phyloP scores from a whole-genome alignment of 371 early-diverging fungal species.

The Mycotypha africana region DNA sequence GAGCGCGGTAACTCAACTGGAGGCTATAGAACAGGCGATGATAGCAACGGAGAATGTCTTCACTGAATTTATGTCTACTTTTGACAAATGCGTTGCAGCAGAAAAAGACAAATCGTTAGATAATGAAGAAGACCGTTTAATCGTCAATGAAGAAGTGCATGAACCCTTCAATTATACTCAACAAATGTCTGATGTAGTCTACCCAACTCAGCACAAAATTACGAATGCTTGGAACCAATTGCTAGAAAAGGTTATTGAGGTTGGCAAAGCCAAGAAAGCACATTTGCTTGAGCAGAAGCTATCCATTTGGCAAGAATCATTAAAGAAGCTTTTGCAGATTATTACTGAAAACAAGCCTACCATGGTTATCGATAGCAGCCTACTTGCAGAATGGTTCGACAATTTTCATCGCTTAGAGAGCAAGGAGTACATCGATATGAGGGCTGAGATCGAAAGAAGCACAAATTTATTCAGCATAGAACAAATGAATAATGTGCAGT shows the following conservation, averaged over 20 bases:
- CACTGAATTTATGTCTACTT: constrained; percentile 11
- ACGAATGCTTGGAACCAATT: constrained; percentile 11
- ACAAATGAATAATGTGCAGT: too few species aligned
- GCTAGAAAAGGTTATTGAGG: not conserved
- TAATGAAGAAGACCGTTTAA: constrained; percentile 9
- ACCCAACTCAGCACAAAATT: constrained; percentile 15
- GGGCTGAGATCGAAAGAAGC: constrained; percentile 6
- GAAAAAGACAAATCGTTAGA: constrained; percentile 14
- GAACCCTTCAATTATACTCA: constrained; percentile 5
- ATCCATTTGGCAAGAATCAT: not conserved
- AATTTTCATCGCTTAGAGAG: constrained; percentile 2
- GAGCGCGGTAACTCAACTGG: constrained; percentile 20
- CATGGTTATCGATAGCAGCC: not conserved
- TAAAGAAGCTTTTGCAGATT: not conserved
- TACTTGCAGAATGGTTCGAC: too few species aligned
- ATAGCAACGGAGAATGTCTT: constrained; percentile 17
- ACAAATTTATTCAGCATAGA: not conserved
- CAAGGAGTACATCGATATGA: constrained; percentile 2
- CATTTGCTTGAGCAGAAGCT: constrained; percentile 8
- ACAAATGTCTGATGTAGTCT: constrained; percentile 2
- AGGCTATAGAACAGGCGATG: constrained; percentile 27
- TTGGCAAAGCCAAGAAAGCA: constrained; percentile 4
- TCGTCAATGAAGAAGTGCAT: constrained; percentile 4
- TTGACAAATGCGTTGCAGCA: constrained; percentile 19
- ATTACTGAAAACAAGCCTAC: not conserved